Base-by-base conservation (phyloP, 2,329 filamentous ascomycete genomes). In the Elsinoe perseae region DNA sequence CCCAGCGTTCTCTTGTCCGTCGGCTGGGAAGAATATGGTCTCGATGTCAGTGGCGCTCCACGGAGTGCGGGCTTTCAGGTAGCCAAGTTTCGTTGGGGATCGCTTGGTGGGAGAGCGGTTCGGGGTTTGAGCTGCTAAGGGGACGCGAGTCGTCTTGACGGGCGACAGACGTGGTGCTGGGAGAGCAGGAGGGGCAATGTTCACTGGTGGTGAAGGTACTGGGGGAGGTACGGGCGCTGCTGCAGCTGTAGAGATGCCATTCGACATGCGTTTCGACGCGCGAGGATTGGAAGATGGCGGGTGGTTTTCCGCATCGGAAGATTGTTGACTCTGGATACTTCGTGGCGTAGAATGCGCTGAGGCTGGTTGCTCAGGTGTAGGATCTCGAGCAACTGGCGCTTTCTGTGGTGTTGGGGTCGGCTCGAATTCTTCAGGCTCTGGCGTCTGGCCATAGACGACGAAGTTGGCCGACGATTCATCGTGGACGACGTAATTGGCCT, bases 1-100 rank as follows among this genome's bases (percentile, higher is more conserved):
- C n/a, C 42, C 42, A 73, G 73, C 1, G 74, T 65, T 84, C 78
- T 61, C 70, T 67, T 63, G 57, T 16, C 69, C 62, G 21, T 66
- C 64, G 21, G 61, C 57, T 68, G 67, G 66, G 9, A 73, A 64
- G 56, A 93, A 84, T 1, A 93, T 74, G 1, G 79, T 73, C 27
- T 96, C 91, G 2, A 95, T 76, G 63, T 95, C 88, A 2, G 86
- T 77, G 0, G 86, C 76, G 3, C 77, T 79, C 92, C 92, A 97
- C 0, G 83, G 75, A 16, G 70, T 67, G 0, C 80, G 76, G 1
- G 79, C 81, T 4, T 74, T 69, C 1, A 75, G 72, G 4, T 72
- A 73, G 5, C 83, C 70, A 0, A 74, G 73, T 65, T 77, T 78
- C 63, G 59, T 70, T 66, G 59, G 72, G 54, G 62, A 70, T 30